phyloP scores from a whole-genome alignment of 2,329 filamentous ascomycete species.

The Cercospora citrullina region DNA sequence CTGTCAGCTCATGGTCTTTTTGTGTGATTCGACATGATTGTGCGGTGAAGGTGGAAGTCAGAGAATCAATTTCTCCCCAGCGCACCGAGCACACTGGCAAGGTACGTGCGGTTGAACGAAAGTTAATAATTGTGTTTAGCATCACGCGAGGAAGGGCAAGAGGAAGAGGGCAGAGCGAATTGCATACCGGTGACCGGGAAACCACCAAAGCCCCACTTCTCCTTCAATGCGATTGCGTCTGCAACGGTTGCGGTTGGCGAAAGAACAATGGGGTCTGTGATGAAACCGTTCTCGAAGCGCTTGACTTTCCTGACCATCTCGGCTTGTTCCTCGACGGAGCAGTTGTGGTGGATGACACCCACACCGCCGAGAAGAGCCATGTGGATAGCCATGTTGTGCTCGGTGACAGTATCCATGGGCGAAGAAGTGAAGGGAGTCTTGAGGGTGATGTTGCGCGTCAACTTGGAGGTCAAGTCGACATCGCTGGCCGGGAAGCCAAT shows the following conservation, averaged over 20 bases:
- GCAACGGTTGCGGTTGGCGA: constrained; percentile 82
- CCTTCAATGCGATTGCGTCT: constrained; percentile 88
- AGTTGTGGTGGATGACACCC: constrained; percentile 99
- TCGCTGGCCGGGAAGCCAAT: constrained; percentile 95
- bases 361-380: constrained; percentile 86
- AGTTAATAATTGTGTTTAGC: constrained; percentile 82
- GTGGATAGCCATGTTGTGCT: constrained; percentile 99
- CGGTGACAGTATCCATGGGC: constrained; percentile 99
- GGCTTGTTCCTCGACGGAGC: constrained; percentile 93
- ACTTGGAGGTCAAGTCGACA: constrained; percentile 81
- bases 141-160: constrained; percentile 61
- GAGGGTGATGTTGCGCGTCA: constrained; percentile 92
- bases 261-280: constrained; percentile 91
- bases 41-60: constrained; percentile 26
- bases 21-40: neutral
- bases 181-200: constrained; percentile 97
- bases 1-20: constrained; percentile 14
- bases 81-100: constrained; percentile 37
- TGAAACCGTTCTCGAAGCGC: constrained; percentile 99
- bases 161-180: constrained; percentile 20
- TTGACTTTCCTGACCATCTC: constrained; percentile 99
- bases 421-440: constrained; percentile 98
- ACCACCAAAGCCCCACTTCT: constrained; percentile 97
- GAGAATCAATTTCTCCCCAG: constrained; percentile 39
- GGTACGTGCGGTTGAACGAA: constrained; percentile 99